phyloP scores from a whole-genome alignment of 345 rosid species.

The Sisymbrium altissimum region DNA sequence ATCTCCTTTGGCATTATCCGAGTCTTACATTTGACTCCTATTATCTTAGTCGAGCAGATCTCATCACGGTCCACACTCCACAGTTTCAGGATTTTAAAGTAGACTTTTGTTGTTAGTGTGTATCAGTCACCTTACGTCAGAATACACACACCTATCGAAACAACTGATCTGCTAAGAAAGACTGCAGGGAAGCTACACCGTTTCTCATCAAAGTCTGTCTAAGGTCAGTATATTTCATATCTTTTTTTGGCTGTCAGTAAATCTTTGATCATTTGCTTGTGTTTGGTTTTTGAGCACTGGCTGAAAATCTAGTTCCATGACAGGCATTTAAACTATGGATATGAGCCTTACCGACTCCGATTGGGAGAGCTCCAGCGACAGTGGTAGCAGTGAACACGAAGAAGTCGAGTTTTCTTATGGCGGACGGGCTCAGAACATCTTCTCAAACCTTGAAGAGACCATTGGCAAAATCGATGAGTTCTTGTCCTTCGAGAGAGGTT shows the following conservation, averaged over 20 bases:
- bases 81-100: conserved; percentile 3
- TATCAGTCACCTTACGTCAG: neutral
- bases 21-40: conserved; percentile 28
- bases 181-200: neutral
- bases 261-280: conserved; percentile 9
- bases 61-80: conserved; percentile 11
- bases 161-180: neutral
- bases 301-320: conserved; percentile 15
- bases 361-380: conserved; percentile 86
- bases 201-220: conserved; percentile 11
- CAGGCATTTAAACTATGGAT: conserved; percentile 58
- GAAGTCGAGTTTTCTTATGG: conserved; percentile 53
- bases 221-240: conserved; percentile 24
- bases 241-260: neutral
- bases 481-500: conserved; percentile 80
- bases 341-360: conserved; percentile 59
- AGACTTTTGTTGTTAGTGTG: conserved; percentile 1
- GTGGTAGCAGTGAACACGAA: conserved; percentile 72
- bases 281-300: conserved; percentile 19
- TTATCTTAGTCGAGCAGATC: conserved; percentile 32
- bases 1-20: conserved; percentile 50
- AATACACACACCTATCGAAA: neutral
- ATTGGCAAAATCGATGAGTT: conserved; percentile 88
- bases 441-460: conserved; percentile 79
- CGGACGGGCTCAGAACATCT: conserved; percentile 61